Evolutionary conservation across 768 basidiomycete species (phyloP).

Genomic region (Kondoa subrosea): DNA sequence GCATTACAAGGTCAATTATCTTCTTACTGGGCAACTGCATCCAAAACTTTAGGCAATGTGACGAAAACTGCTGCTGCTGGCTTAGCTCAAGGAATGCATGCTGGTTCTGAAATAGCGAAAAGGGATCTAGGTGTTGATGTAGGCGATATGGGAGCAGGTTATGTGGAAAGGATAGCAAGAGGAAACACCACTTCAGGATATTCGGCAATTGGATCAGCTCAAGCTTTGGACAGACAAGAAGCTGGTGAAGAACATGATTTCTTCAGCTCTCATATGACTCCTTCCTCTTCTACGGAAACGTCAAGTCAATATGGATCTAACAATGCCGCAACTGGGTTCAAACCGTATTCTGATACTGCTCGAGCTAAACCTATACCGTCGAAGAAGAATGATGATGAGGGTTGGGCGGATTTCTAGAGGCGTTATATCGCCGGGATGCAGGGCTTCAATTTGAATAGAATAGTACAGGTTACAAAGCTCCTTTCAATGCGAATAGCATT

Average conservation of each 20-base stretch:
- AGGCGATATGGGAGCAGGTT: constrained; percentile 17
- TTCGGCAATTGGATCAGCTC: constrained; percentile 3
- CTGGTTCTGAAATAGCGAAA: constrained; percentile 4
- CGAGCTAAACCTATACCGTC: constrained; percentile 1
- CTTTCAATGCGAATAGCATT: too few relatives aligned
- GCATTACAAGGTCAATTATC: constrained; percentile 55
- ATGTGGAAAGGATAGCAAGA: constrained; percentile 19
- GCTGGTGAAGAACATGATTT: constrained; percentile 5
- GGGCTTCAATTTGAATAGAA: too few relatives aligned
- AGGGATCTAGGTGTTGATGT: constrained; percentile 3
- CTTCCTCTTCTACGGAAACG: neutral
- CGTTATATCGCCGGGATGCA: too few relatives aligned
- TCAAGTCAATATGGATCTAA: neutral
- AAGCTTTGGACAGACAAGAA: neutral
- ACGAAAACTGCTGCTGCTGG: constrained; percentile 41
- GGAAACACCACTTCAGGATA: constrained; percentile 19
- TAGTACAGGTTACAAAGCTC: too few relatives aligned
- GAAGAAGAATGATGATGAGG: neutral
- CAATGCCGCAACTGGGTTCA: neutral
- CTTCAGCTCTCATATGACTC: constrained; percentile 6
- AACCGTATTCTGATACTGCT: constrained; percentile 5
- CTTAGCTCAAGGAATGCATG: neutral
- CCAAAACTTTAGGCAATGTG: constrained; percentile 44
- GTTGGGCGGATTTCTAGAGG: too few relatives aligned
- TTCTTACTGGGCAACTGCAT: constrained; percentile 44